Base-by-base conservation (phyloP, 2,329 filamentous ascomycete species). In the Fusarium lyarnte region DNA sequence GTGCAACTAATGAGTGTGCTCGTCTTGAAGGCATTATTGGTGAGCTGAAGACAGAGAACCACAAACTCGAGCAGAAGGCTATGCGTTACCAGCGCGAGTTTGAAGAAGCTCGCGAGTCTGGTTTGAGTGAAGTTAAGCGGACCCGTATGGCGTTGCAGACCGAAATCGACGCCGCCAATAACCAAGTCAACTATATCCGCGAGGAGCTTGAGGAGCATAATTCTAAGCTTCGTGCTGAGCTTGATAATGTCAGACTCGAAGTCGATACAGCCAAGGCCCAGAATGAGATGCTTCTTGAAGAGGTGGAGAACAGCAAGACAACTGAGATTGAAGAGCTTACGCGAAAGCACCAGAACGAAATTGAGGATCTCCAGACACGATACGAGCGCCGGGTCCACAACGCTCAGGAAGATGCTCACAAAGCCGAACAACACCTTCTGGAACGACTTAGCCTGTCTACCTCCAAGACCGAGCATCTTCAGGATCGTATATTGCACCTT, bases 171-270 rank as follows among this genome's bases (percentile, higher is more conserved):
- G 87, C 90, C 42, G 93, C 95, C 57, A 96, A 95, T 78, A 91
- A 93, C 79, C 92, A 97, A 77, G 92, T 95, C 81, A 95, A 97
- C 77, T 88, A 92, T 60, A 90, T 95, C 33, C 92, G 94, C 58
- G 90, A 92, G 51, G 92, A 95, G 77, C 88, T 97, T 16, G 94
- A 97, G 79, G 90, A 92, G 65, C 93, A 97, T 79, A 88, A 96
- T 66, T 83, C 87, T 31, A 91, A 91, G 76, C 84, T 94, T 33
- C 91, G 94, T 58, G 84, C 87, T 25, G 93, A 97, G 79, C 84
- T 97, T 46, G 94, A 97, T 71, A 91, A 91, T 74, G 87, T 92
- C 63, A 92, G 88, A 78, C 86, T 96, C 78, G 94, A 97, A 70
- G 89, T 91, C 14, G 94, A 97, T 77, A 94, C 93, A 6, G 88